phyloP scores from a whole-genome alignment of 2,329 filamentous ascomycete genomes.

The Magnaporthiopsis incrustans region DNA sequence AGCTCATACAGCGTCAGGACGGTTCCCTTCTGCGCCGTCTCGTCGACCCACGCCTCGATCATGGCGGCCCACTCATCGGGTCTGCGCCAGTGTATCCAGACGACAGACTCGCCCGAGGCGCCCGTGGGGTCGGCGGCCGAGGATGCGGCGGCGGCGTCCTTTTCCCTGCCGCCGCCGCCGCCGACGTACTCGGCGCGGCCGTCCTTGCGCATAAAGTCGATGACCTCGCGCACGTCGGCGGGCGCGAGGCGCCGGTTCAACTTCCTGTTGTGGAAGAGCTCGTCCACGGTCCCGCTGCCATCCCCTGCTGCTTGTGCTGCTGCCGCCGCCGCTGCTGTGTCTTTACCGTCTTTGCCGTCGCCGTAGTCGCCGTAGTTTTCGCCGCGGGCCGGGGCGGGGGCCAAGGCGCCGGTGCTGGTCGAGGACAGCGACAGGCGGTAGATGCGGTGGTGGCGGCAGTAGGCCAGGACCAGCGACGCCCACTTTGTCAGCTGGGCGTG shows the following conservation, averaged over 20 bases:
- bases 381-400: slow-evolving; percentile 37
- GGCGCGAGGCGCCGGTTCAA: slow-evolving; percentile 43
- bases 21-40: slow-evolving; percentile 77
- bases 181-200: slow-evolving; percentile 59
- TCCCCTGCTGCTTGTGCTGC: background rate
- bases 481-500: slow-evolving; percentile 76
- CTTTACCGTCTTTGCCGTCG: background rate
- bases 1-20: slow-evolving; percentile 93
- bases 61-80: slow-evolving; percentile 84
- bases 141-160: slow-evolving; percentile 20
- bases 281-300: slow-evolving; percentile 16
- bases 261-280: slow-evolving; percentile 49
- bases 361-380: background rate
- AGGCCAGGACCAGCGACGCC: slow-evolving; percentile 75
- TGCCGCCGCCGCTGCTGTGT: slow-evolving; percentile 20
- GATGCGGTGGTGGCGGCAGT: slow-evolving; percentile 70
- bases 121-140: slow-evolving; percentile 21
- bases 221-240: slow-evolving; percentile 47
- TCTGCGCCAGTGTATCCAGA: slow-evolving; percentile 77
- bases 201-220: slow-evolving; percentile 52
- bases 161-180: slow-evolving; percentile 17
- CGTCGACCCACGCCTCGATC: slow-evolving; percentile 75
- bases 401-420: slow-evolving; percentile 18
- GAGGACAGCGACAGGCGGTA: slow-evolving; percentile 60
- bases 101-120: slow-evolving; percentile 40